Conservation (phyloP, 805 yeast species). For the Kurtzmaniella fragi region DNA sequence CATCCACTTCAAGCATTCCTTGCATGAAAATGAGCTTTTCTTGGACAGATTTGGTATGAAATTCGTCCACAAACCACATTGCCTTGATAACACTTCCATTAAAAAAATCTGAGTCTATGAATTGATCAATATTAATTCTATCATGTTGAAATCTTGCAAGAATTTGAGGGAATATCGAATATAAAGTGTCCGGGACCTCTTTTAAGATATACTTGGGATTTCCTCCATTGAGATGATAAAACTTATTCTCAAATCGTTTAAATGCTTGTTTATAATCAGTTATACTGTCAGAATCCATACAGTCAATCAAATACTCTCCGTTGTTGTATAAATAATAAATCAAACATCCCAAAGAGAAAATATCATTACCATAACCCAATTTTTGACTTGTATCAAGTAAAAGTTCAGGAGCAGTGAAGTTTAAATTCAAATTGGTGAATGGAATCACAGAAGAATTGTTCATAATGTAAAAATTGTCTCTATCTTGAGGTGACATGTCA, state of each 20-base stretch:
- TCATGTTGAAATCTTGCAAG: slow-evolving; percentile 54
- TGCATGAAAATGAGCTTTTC: slow-evolving; percentile 68
- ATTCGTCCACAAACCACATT: slow-evolving; percentile 75
- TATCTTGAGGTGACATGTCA: slow-evolving; percentile 41
- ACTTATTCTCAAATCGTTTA: slow-evolving; percentile 41
- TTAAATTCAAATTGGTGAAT: slow-evolving; percentile 64
- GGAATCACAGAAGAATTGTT: slow-evolving; percentile 77
- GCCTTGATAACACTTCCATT: slow-evolving; percentile 80
- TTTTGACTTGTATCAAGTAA: slow-evolving; percentile 51
- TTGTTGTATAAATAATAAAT: slow-evolving; percentile 63
- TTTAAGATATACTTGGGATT: slow-evolving; percentile 38
- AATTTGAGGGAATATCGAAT: slow-evolving; percentile 46
- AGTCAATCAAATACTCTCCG: slow-evolving; percentile 39
- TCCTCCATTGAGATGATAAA: slow-evolving; percentile 25
- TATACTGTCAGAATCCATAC: slow-evolving; percentile 44
- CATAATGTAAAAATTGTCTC: slow-evolving; percentile 60
- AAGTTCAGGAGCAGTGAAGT: slow-evolving; percentile 82
- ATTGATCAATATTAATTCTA: slow-evolving; percentile 56
- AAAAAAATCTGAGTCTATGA: slow-evolving; percentile 70
- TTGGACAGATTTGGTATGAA: slow-evolving; percentile 61
- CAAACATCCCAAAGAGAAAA: slow-evolving; percentile 78
- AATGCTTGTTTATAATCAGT: slow-evolving; percentile 58
- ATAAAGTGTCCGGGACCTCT: slow-evolving; percentile 53
- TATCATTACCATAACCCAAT: slow-evolving; percentile 66
- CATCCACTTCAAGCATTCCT: slow-evolving; percentile 45